These are phyloP conservation scores for Diaporthe eres DNA, from an alignment of 2,329 filamentous ascomycete species.

Conservation along the genomic window DNA sequence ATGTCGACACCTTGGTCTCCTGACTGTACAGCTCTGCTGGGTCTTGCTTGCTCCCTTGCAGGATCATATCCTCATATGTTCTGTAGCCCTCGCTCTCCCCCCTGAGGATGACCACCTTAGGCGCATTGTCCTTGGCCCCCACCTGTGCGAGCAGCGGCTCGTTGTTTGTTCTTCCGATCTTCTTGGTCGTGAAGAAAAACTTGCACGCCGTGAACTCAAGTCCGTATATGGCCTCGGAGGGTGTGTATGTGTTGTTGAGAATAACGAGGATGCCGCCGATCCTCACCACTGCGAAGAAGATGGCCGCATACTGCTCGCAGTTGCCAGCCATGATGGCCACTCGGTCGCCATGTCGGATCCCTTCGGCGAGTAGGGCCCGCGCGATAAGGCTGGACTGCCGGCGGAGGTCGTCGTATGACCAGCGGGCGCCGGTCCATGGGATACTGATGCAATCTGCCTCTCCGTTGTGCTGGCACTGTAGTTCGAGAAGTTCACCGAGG, in stretches of 20 bases:
- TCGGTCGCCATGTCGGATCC: constrained; percentile 77
- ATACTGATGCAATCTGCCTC: constrained; percentile 79
- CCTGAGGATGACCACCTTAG: constrained; percentile 73
- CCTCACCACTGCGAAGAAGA: constrained; percentile 80
- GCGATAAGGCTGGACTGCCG: constrained; percentile 73
- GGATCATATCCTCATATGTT: constrained; percentile 72
- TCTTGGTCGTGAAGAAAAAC: constrained; percentile 79
- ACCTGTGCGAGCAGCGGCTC: constrained; percentile 69
- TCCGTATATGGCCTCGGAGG: constrained; percentile 79
- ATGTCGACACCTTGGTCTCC: constrained; percentile 69
- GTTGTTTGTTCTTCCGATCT: constrained; percentile 77
- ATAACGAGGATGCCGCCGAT: constrained; percentile 81
- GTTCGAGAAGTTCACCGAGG: constrained; percentile 78
- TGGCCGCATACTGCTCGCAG: constrained; percentile 84
- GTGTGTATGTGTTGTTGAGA: constrained; percentile 86
- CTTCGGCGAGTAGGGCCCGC: constrained; percentile 76
- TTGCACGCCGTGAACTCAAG: constrained; percentile 80
- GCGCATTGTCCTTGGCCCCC: constrained; percentile 58
- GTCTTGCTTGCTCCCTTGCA: constrained; percentile 63
- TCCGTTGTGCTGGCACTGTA: constrained; percentile 77
- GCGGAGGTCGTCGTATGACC: constrained; percentile 78
- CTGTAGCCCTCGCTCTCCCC: constrained; percentile 67
- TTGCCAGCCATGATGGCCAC: constrained; percentile 84
- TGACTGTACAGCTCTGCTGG: constrained; percentile 66
- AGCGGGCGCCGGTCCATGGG: constrained; percentile 81